Base-by-base conservation (phyloP, 192 early-diverging fungal species). In the Gigaspora rosea region DNA sequence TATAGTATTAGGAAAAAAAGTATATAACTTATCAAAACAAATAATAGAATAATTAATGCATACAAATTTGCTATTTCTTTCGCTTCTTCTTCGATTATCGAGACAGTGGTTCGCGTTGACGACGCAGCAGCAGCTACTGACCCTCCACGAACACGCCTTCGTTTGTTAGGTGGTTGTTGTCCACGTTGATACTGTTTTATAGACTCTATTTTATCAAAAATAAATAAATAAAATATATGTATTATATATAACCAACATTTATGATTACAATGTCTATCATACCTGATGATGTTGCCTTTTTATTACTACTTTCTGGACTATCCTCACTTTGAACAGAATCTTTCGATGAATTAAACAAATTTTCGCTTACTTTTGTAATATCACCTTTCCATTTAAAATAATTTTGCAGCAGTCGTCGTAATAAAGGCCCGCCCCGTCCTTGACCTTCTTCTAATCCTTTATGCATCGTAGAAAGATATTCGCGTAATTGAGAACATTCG, bases 311-410 rank as follows among this genome's bases (percentile, higher is more conserved):
- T 33, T 71, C 48, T 22, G n/a, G 41, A 15, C 10, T 10, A 52
- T 51, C 50, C 16, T 15, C 72, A 61, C 6, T 7, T 52, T 52
- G 51, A 7, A 52, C 6, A 51, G 65, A 4, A 47, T 15, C 69
- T 56, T 22, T 75, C 68, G 22, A 50, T 46, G 67, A 20, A n/a
- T 57, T 41, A 64, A 63, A 50, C 8, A 82, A 65, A 47, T 79
- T 85, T 41, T 84, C 75, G 52, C 81, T 89, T 36, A 85, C 80
- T 47, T 85, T 78, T 22, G 68, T 68, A 52, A 89, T 89, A 27
- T 79, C 84, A 4, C 82, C 78, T 79, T 96, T 95, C 92, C 94
- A 94, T 27, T 79, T 74, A 66, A 97, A 94, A 70, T 95, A 95
- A 48, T 87, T 87, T 10, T 83, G 80, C 16, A 94, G 78, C 61